These are phyloP conservation scores for Dioscorea zingiberensis DNA, from an alignment of 106 monocot genomes.

Conservation along the genomic window DNA sequence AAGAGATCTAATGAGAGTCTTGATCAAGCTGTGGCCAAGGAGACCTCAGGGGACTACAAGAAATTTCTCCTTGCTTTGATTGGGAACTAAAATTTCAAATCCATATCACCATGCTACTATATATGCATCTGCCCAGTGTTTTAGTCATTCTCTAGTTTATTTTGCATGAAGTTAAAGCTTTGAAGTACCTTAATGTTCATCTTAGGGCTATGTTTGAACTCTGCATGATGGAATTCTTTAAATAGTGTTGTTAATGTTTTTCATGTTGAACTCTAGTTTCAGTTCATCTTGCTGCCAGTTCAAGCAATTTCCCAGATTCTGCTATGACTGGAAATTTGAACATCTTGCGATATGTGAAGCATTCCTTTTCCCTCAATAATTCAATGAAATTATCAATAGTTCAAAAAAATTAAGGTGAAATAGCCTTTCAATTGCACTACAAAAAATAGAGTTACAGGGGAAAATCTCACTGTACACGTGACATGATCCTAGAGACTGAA, in stretches of 20 bases:
- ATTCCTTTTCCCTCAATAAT: no score
- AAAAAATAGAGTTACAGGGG: no score
- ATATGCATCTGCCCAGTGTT: neutral
- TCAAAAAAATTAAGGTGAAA: no score
- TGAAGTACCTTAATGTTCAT: neutral
- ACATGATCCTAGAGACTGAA: no score
- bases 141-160: neutral
- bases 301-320: no score
- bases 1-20: conserved; percentile 43
- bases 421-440: no score
- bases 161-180: neutral
- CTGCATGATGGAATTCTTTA: neutral
- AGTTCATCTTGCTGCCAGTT: no score
- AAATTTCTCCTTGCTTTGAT: conserved; percentile 63
- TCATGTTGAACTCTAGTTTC: neutral
- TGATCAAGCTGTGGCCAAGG: conserved; percentile 41
- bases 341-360: no score
- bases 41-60: conserved; percentile 65
- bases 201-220: neutral
- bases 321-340: no score
- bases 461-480: no score
- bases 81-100: conserved; percentile 28
- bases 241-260: neutral
- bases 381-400: no score
- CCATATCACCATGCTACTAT: neutral